Evolutionary conservation across 1,284 basidiomycete genomes (phyloP).

Genomic region (Caloboletus inedulis): DNA sequence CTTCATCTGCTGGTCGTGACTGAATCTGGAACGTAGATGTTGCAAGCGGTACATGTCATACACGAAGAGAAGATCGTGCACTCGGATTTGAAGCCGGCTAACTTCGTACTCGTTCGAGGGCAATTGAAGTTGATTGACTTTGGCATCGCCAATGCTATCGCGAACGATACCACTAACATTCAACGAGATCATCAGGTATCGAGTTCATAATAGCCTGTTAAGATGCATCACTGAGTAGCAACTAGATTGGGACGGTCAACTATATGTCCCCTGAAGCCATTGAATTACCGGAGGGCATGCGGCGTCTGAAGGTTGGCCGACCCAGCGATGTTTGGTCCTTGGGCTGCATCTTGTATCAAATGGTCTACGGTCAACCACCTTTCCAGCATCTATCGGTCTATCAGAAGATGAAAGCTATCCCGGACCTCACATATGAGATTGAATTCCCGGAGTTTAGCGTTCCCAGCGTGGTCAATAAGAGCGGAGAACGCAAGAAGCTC

Average conservation of each 20-base stretch:
- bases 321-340: conserved; percentile 96
- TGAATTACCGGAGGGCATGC: conserved; percentile 74
- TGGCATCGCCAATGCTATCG: conserved; percentile 95
- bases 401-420: conserved; percentile 87
- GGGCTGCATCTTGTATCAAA: conserved; percentile 96
- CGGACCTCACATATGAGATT: conserved; percentile 68
- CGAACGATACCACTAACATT: conserved; percentile 96
- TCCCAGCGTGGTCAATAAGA: conserved; percentile 41
- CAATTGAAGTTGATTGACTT: conserved; percentile 95
- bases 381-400: conserved; percentile 84
- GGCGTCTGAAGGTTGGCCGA: conserved; percentile 78
- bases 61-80: conserved; percentile 97
- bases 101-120: conserved; percentile 92
- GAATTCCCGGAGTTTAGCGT: conserved; percentile 64
- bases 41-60: conserved; percentile 92
- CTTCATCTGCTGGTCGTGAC: neutral
- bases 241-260: conserved; percentile 87
- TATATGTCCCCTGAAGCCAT: conserved; percentile 97
- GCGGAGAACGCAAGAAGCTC: conserved; percentile 43
- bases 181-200: conserved; percentile 87
- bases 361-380: conserved; percentile 94
- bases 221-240: conserved; percentile 5
- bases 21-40: conserved; percentile 59
- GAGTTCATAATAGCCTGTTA: neutral
- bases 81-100: conserved; percentile 94